Base-by-base conservation (phyloP, 768 basidiomycete genomes). In the Daedalea quercina region DNA sequence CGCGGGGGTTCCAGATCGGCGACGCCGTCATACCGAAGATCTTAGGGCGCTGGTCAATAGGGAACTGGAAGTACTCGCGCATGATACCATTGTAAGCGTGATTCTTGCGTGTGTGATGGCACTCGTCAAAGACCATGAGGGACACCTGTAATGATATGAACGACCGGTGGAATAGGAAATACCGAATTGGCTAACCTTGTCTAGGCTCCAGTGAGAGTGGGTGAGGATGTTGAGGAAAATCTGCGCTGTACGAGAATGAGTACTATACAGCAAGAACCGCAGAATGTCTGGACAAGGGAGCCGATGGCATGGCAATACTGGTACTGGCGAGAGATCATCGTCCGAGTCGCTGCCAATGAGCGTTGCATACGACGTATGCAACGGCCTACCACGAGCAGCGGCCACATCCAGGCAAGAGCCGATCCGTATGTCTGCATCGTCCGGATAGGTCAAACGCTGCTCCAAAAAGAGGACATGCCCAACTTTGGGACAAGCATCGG, bases 11-110 rank as follows among this genome's bases (percentile, higher is more conserved):
- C 85, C 87, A 91, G 23, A 92, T 82, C 0, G 92, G 92, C 17
- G 89, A 92, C 0, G 93, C 93, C 0, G 93, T 94, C 84, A 95
- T 87, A 2, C 93, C 93, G 55, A 94, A 90, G n/a, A 95, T 75
- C 64, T 88, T 91, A 9, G 90, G 88, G n/a, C 85, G 74, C 19
- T 70, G 60, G 1, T 60, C 47, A 24, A 40, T 60, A 37, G 69
- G 73, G 42, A 65, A 71, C 50, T 73, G 73, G 55, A 76, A 81
- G 63, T 82, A 80, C 44, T 81, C 74, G 19, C 71, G 70, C 78
- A 84, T 79, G 52, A 84, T 77, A 19, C 73, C 73, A 48, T 79
- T 79, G 53, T 80, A 80, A 0, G 81, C 76, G 50, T 82, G 76
- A 51, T 78, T 78, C 60, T 79, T 80, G 50, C 72, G 68, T 0